These are phyloP conservation scores for Citrus sinensis DNA, from an alignment of 345 rosid genomes.

Conservation along the genomic window DVS_A1.0 CM039165.1:33745001-33745500, in stretches of 20 bases:
- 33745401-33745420: constrained; percentile 85
- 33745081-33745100: constrained; percentile 91
- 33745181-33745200: constrained; percentile 74
- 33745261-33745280: background rate
- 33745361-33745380: constrained; percentile 77
- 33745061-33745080: constrained; percentile 73
- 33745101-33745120: constrained; percentile 67
- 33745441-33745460: background rate
- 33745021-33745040: constrained; percentile 69
- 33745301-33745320: constrained; percentile 68
- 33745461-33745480: background rate
- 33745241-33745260: background rate
- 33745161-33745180: constrained; percentile 92
- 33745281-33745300: constrained; percentile 74
- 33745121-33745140: constrained; percentile 52
- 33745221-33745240: background rate
- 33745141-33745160: constrained; percentile 56
- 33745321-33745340: constrained; percentile 93
- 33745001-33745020: constrained; percentile 96
- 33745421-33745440: constrained; percentile 64
- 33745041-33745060: constrained; percentile 76
- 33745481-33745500: background rate
- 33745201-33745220: constrained; percentile 48
- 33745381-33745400: constrained; percentile 85
- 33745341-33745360: constrained; percentile 84